Evolutionary conservation across 2,329 filamentous ascomycete genomes (phyloP), one percentile per base, ranked within the genome.

Genomic region (Stenocarpella maydis): DNA sequence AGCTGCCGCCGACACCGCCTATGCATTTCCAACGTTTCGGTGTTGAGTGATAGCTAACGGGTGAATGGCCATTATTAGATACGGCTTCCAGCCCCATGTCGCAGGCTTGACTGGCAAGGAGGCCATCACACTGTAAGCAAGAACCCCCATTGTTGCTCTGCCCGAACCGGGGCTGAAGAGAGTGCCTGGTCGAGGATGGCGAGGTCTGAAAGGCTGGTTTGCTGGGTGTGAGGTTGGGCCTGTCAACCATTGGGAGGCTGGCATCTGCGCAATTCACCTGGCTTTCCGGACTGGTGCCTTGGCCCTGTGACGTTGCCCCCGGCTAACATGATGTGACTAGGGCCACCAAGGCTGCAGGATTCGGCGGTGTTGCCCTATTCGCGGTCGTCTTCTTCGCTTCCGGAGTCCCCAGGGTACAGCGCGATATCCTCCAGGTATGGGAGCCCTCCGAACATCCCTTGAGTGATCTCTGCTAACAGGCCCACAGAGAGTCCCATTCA

Each of bases 361-460:
- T 88, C 76, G 88, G 87, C 70, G 88, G 81, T 71, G 86, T 87
- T 69, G 87, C 86, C 71, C 84, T 84, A 74, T 83, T 88, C 72
- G 87, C 82, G 73, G 81, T 88, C 72, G 83, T 90, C 74, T 88
- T 87, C 83, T 88, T 82, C 78, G 82, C 86, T 73, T 90, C 88
- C 49, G 88, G 89, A 74, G 85, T 91, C 60, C 89, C 89, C 73
- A 84, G 83, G 78, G 82, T 91, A 73, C 82, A 88, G 79, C 77
- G 77, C 58, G 89, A 91, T 75, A 82, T 91, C 72, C 84, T 91
- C 72, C 80, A 84, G 78, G 87, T 88, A 81, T 69, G 82, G 63
- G 21, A 15, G 3, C 4, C 37, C 6, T 17, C 9, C 4, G 17
- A 28, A 5, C 54, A 7, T 9, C 15, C n/a, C 10, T 0, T 5